phyloP scores from a whole-genome alignment of 2,329 filamentous ascomycete genomes.

The Colletotrichum higginsianum region DNA sequence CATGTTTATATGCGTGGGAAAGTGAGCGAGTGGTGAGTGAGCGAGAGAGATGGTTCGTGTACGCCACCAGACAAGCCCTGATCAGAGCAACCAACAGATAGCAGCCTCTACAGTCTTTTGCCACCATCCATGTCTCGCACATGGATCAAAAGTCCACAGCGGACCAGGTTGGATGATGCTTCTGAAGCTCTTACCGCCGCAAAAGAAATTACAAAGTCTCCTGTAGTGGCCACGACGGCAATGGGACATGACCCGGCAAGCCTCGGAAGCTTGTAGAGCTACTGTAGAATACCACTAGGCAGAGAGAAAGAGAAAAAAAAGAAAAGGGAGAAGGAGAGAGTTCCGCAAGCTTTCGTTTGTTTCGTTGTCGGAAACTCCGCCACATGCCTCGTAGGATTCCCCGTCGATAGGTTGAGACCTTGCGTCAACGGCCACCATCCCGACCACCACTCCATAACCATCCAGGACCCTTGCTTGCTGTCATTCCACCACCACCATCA shows the following conservation, averaged over 20 bases:
- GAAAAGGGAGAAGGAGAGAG: background rate
- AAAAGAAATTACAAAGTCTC: background rate
- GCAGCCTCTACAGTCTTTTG: background rate
- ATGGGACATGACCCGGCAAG: background rate
- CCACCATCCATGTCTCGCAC: background rate
- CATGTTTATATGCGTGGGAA: no score
- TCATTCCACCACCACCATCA: background rate
- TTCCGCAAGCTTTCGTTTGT: conserved; percentile 23
- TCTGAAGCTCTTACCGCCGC: background rate
- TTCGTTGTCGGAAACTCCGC: conserved; percentile 29
- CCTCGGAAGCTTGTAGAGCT: conserved; percentile 4
- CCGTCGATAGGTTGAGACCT: background rate
- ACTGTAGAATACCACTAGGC: no score
- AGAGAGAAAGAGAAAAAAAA: no score
- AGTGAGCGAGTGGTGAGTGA: no score
- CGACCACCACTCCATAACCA: conserved; percentile 17
- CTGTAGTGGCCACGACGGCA: background rate
- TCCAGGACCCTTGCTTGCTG: background rate
- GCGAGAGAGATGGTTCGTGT: background rate
- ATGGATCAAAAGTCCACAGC: no score
- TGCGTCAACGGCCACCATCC: conserved; percentile 14
- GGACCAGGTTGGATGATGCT: background rate
- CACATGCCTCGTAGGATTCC: conserved; percentile 5
- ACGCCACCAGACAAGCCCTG: conserved; percentile 10
- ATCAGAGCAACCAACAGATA: background rate